Conservation (phyloP, 2,329 filamentous ascomycete genomes). For the Colletotrichum camelliae region DNA sequence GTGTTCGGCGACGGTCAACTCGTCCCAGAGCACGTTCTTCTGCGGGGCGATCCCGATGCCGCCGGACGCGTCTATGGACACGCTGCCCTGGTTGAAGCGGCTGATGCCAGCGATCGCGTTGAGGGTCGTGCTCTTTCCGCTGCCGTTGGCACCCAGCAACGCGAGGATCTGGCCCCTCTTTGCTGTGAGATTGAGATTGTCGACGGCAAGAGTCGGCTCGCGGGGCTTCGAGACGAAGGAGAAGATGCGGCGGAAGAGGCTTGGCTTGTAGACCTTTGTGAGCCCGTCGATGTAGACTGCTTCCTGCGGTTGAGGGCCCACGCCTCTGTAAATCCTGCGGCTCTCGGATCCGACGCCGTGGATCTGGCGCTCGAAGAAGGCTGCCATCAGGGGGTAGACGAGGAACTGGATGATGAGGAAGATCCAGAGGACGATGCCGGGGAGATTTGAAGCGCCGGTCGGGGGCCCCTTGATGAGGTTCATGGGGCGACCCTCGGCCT, state of each 20-base stretch:
- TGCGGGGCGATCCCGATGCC: slow-evolving; percentile 76
- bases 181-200: slow-evolving; percentile 73
- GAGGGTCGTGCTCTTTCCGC: slow-evolving; percentile 77
- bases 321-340: slow-evolving; percentile 33
- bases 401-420: slow-evolving; percentile 81
- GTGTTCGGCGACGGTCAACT: slow-evolving; percentile 74
- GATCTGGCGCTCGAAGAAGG: slow-evolving; percentile 67
- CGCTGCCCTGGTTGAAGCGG: slow-evolving; percentile 60
- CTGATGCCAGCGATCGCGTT: slow-evolving; percentile 34
- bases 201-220: slow-evolving; percentile 77
- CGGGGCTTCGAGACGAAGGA: slow-evolving; percentile 50
- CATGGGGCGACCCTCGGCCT: slow-evolving; percentile 63
- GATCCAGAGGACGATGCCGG: slow-evolving; percentile 79
- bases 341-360: slow-evolving; percentile 63
- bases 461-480: slow-evolving; percentile 70
- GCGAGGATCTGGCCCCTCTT: slow-evolving; percentile 84
- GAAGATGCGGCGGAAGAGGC: slow-evolving; percentile 61
- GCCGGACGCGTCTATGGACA: slow-evolving; percentile 76
- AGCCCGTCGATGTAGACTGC: slow-evolving; percentile 76
- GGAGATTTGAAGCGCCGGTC: slow-evolving; percentile 68
- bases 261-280: slow-evolving; percentile 78
- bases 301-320: slow-evolving; percentile 42
- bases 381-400: slow-evolving; percentile 77
- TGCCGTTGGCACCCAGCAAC: slow-evolving; percentile 70
- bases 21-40: slow-evolving; percentile 78